Evolutionary conservation across 1,139 yeast species (phyloP), one percentile per base, ranked within the genome.

Genomic region (Yamadazyma blattariae): DNA sequence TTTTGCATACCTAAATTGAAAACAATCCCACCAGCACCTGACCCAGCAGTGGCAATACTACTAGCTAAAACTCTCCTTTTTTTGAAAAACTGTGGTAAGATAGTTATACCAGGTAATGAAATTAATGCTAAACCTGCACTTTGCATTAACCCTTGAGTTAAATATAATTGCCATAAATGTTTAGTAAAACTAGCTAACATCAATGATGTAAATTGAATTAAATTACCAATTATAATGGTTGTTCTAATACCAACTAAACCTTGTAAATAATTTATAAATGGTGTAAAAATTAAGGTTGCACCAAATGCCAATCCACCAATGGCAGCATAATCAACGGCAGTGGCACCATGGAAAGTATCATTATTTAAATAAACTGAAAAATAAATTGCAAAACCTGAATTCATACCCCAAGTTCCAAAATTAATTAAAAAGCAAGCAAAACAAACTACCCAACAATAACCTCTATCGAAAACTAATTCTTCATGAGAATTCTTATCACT

Each of bases 1-100:
- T 48, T 51, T 39, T 64, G 65, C 67, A 64, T 61, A n/a, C 57
- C 67, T 38, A 64, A 48, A 36, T 58, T 64, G 41, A 59, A 74
- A 5, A 61, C 57, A 39, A 82, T 68, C 2, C 88, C 88, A 1
- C 87, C 89, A 6, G 71, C 56, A 7, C 84, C 79, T 1, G 83
- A 70, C 0, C 87, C 86, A 1, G 79, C 71, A 0, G 81, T 69
- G 0, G 77, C 73, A 2, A 81, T 44, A 3, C 85, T 82, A 10
- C 70, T 56, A 1, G 83, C 87, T 19, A 79, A 53, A 0, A 80
- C 77, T 39, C 84, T 64, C 40, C 61, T 69, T 41, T 61, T 67
- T 41, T 71, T 61, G 54, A 81, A 82, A 59, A 74, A 82, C 42
- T 76, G 82, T 11, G 74, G 70, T 10, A 71, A 37, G 7, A 73